Conservation (phyloP, 2,329 filamentous ascomycete genomes). For the Geosmithia putterillii region DNA sequence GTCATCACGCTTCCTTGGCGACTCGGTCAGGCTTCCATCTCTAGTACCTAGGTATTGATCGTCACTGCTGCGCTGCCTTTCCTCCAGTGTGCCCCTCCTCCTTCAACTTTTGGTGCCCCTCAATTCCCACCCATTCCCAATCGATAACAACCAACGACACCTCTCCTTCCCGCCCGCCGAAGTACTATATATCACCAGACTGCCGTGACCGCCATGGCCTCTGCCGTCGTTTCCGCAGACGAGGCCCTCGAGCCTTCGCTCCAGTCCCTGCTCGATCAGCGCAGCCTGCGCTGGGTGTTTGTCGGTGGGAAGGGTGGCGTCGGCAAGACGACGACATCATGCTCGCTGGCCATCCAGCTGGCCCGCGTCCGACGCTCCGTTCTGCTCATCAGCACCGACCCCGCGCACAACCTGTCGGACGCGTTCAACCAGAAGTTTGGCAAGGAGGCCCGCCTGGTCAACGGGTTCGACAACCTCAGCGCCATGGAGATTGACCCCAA, state of each 20-base stretch:
- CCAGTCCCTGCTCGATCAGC: constrained; percentile 89
- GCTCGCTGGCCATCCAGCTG: constrained; percentile 94
- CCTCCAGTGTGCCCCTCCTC: not conserved
- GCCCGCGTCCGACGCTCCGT: constrained; percentile 91
- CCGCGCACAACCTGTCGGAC: constrained; percentile 94
- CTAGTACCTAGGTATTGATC: too few relatives aligned
- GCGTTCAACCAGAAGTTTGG: constrained; percentile 98
- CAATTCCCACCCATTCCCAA: not conserved
- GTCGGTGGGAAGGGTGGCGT: constrained; percentile 97
- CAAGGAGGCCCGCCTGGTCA: constrained; percentile 87
- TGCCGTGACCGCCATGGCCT: constrained; percentile 21
- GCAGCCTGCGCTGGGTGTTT: constrained; percentile 95
- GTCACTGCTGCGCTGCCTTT: constrained; percentile 3
- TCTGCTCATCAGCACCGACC: constrained; percentile 94
- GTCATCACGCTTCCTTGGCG: not conserved
- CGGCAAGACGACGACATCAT: constrained; percentile 98
- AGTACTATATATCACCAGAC: not conserved
- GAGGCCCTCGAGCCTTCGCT: constrained; percentile 84
- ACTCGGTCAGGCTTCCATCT: too few relatives aligned
- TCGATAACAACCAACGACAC: not conserved
- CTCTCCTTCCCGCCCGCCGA: not conserved
- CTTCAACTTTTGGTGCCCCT: not conserved
- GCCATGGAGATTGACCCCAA: constrained; percentile 99
- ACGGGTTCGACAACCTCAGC: constrained; percentile 86
- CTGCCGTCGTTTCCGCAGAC: constrained; percentile 33